A percentile compares a stretch with the other conserved stretches of the same genome.
phyloP scores from a whole-genome alignment of 148 eudicot species.

The Rhododendron ovatum region DNA sequence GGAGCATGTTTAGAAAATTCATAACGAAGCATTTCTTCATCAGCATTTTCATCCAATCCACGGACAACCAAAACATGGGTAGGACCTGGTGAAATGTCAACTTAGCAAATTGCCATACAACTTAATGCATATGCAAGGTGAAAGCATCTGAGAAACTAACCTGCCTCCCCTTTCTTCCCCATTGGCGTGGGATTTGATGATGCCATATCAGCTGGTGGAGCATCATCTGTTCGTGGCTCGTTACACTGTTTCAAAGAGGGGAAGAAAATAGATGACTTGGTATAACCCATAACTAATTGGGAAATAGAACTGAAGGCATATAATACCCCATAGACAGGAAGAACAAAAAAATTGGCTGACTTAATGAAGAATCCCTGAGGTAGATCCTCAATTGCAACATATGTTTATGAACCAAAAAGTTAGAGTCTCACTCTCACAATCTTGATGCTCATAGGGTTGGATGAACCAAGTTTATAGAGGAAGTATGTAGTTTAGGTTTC shows the following conservation, averaged over 20 bases:
- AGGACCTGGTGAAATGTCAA: constrained; percentile 55
- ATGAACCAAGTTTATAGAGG: neutral
- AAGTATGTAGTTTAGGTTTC: neutral
- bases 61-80: constrained; percentile 97
- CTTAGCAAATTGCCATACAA: constrained; percentile 15
- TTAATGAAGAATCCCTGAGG: neutral
- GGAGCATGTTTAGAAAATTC: constrained; percentile 98
- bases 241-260: constrained; percentile 61
- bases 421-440: neutral
- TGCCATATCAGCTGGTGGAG: constrained; percentile 82
- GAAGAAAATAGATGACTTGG: constrained; percentile 2
- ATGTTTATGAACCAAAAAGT: neutral
- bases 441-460: neutral
- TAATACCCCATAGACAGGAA: neutral
- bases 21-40: constrained; percentile 98
- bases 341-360: neutral
- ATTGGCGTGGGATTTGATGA: constrained; percentile 52
- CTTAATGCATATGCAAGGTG: neutral
- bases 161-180: constrained; percentile 91
- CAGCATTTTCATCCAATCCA: constrained; percentile 99
- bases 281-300: neutral
- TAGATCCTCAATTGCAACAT: neutral
- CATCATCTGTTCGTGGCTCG: constrained; percentile 88
- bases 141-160: constrained; percentile 39
- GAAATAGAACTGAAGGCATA: neutral